A percentile compares a stretch with the other conserved stretches of the same genome.
Evolutionary conservation across 371 early-diverging fungal species (phyloP).

Genomic region (Sporodiniella umbellata): DNA sequence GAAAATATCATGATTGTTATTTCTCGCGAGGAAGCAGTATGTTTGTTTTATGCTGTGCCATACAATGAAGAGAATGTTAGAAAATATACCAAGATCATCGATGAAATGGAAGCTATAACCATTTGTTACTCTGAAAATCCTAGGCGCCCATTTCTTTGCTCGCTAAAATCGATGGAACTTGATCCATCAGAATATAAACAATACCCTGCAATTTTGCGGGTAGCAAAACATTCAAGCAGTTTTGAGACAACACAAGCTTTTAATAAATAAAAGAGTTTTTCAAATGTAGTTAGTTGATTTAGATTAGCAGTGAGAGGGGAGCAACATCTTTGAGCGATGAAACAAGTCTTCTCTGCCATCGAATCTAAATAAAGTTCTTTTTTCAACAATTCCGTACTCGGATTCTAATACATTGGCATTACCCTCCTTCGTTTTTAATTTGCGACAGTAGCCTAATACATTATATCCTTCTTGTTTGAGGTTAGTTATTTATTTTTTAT

Average conservation of each 20-base stretch:
- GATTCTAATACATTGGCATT: conserved; percentile 8
- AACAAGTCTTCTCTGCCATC: conserved; percentile 10
- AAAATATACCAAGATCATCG: conserved; percentile 4
- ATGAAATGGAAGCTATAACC: conserved; percentile 4
- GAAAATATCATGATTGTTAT: conserved; percentile 7
- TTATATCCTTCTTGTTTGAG: conserved; percentile 11
- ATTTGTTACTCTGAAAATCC: background rate
- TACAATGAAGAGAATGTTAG: conserved; percentile 11
- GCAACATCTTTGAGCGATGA: conserved; percentile 13
- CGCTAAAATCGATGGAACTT: too few relatives aligned
- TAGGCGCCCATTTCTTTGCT: background rate
- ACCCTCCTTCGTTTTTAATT: conserved; percentile 6
- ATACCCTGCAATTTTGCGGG: too few relatives aligned
- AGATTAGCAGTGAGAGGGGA: conserved; percentile 1
- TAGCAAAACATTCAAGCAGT: too few relatives aligned
- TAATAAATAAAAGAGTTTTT: too few relatives aligned
- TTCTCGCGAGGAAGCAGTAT: conserved; percentile 13
- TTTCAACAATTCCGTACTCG: background rate
- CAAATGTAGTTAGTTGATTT: background rate
- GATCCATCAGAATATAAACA: too few relatives aligned
- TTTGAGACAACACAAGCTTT: background rate
- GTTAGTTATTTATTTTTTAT: conserved; percentile 8
- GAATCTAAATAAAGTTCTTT: conserved; percentile 9
- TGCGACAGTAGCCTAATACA: conserved; percentile 11
- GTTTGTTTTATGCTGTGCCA: conserved; percentile 15